phyloP scores from a whole-genome alignment of 2,329 filamentous ascomycete genomes.

The Botrytis sinoallii region DNA sequence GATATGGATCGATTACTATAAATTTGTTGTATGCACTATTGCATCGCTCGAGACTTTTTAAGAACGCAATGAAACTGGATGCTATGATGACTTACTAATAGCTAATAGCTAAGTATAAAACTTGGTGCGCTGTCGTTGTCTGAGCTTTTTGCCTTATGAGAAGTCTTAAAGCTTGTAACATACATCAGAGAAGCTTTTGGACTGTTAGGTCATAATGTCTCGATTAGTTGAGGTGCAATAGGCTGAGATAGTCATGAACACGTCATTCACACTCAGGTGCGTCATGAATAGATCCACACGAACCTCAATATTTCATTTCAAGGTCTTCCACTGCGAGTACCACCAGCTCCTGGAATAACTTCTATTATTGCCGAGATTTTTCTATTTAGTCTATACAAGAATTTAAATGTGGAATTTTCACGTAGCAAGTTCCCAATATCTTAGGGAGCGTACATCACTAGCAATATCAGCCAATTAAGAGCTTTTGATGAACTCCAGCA shows the following conservation, averaged over 20 bases:
- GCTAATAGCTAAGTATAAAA: not conserved
- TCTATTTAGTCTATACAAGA: not conserved
- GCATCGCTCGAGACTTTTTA: no score
- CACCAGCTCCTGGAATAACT: not conserved
- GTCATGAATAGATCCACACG: not conserved
- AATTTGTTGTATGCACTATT: no score
- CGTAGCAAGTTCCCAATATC: not conserved
- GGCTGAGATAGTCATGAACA: not conserved
- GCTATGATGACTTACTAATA: not conserved
- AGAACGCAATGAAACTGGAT: not conserved
- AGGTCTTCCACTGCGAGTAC: not conserved
- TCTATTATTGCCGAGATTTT: not conserved
- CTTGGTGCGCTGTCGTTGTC: not conserved
- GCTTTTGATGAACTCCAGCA: not conserved
- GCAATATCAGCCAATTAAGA: not conserved
- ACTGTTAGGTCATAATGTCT: not conserved
- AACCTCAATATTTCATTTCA: not conserved
- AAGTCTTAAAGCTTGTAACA: not conserved
- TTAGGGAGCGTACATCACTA: not conserved
- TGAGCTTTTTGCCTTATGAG: not conserved
- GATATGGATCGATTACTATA: no score
- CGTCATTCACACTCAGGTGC: not conserved
- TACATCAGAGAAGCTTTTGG: not conserved
- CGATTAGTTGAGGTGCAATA: not conserved
- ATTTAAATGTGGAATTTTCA: no score